Evolutionary conservation across 805 yeast genomes (phyloP).

Genomic region (Candida broadrunensis): DNA sequence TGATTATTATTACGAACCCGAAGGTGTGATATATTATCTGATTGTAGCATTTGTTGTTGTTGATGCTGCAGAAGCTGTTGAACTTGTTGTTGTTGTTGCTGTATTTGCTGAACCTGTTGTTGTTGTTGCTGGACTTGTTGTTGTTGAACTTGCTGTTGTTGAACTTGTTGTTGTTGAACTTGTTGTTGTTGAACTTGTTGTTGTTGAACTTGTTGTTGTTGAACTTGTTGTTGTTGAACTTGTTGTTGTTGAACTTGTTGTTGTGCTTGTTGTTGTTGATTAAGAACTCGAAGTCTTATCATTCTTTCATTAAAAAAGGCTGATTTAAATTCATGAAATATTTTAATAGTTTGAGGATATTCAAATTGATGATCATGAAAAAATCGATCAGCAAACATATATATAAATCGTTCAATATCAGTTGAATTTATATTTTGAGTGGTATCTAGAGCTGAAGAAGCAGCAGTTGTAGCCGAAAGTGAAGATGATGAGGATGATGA

Average conservation of each 20-base stretch:
- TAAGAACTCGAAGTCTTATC: constrained; percentile 23
- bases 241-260: constrained; percentile 6
- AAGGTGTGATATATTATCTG: constrained; percentile 1
- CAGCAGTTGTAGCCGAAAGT: background rate
- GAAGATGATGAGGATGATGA: background rate
- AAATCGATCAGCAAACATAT: constrained; percentile 40
- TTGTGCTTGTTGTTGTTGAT: constrained; percentile 13
- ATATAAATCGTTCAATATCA: constrained; percentile 40
- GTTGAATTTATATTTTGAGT: constrained; percentile 16
- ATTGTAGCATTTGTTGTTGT: constrained; percentile 1
- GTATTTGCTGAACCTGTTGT: constrained; percentile 3
- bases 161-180: constrained; percentile 6
- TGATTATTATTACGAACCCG: constrained; percentile 1
- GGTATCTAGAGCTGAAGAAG: constrained; percentile 3
- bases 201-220: constrained; percentile 4
- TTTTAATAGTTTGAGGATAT: constrained; percentile 41
- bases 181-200: constrained; percentile 6
- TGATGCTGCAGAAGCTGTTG: constrained; percentile 2
- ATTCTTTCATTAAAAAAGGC: constrained; percentile 41
- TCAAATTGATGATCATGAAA: constrained; percentile 39
- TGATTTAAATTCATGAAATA: constrained; percentile 41
- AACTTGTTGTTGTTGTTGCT: constrained; percentile 4
- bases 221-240: constrained; percentile 2
- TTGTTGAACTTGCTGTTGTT: constrained; percentile 1
- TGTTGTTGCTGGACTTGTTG: constrained; percentile 3